A percentile compares a stretch with the other conserved stretches of the same genome.
phyloP scores from a whole-genome alignment of 2,329 filamentous ascomycete genomes.

The Pseudogymnoascus verrucosus region DNA sequence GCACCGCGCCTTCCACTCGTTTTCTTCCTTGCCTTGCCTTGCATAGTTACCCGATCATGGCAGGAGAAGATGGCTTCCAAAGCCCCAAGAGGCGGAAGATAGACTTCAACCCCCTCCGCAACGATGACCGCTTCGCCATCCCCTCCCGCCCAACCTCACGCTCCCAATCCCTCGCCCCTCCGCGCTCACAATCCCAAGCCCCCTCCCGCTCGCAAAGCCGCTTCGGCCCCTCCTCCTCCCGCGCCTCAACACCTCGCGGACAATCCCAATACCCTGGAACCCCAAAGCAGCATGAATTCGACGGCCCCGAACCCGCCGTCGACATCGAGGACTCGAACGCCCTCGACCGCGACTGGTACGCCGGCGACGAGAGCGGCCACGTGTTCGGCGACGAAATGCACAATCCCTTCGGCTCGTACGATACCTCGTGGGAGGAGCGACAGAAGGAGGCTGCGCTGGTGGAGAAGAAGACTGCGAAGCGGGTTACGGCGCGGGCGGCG shows the following conservation, averaged over 20 bases:
- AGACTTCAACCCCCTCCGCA: constrained; percentile 47
- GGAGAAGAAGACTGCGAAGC: constrained; percentile 71
- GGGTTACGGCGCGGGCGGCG: constrained; percentile 64
- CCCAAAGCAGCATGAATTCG: constrained; percentile 49
- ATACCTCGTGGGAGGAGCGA: constrained; percentile 58
- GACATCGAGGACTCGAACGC: constrained; percentile 63
- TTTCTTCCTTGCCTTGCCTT: too few species aligned
- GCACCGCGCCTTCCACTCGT: not conserved
- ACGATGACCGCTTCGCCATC: constrained; percentile 46
- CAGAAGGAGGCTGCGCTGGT: constrained; percentile 67
- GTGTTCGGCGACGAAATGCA: constrained; percentile 87
- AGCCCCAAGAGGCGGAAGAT: constrained; percentile 60
- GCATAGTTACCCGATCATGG: constrained; percentile 24
- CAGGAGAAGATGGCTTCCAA: constrained; percentile 30
- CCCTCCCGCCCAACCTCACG: constrained; percentile 18
- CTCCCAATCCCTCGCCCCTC: constrained; percentile 14
- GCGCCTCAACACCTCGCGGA: constrained; percentile 27
- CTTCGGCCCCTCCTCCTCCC: constrained; percentile 21
- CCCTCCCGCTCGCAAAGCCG: constrained; percentile 32
- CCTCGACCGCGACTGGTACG: constrained; percentile 89
- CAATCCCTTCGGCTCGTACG: constrained; percentile 78
- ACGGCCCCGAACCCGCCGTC: constrained; percentile 53
- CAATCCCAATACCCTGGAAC: constrained; percentile 30
- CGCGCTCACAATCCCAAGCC: constrained; percentile 26
- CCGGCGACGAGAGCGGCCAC: constrained; percentile 74